Conservation (phyloP, 2,329 filamentous ascomycete species). For the Lanzia echinophila region DNA sequence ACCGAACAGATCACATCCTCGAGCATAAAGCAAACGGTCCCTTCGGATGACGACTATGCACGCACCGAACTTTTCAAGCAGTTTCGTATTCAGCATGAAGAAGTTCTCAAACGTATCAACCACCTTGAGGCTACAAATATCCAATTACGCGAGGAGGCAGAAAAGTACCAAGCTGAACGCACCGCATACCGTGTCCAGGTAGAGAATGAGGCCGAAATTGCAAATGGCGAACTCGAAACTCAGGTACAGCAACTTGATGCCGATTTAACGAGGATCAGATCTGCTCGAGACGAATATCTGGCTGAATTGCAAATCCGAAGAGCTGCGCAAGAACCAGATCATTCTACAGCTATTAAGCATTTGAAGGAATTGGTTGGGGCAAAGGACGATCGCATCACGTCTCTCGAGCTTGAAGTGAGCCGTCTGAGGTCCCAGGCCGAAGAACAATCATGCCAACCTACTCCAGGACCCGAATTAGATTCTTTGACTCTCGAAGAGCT, state of each 20-base stretch:
- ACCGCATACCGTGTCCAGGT: constrained; percentile 74
- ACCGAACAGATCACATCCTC: constrained; percentile 74
- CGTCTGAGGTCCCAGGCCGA: constrained; percentile 55
- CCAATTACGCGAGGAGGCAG: constrained; percentile 74
- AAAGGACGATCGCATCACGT: constrained; percentile 71
- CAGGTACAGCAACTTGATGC: constrained; percentile 75
- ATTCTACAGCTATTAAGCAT: constrained; percentile 56
- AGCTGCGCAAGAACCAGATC: constrained; percentile 69
- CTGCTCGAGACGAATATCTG: constrained; percentile 75
- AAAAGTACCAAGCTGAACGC: constrained; percentile 78
- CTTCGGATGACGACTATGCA: constrained; percentile 89
- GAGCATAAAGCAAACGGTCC: constrained; percentile 58
- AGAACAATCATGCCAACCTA: constrained; percentile 36
- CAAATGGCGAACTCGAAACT: constrained; percentile 71
- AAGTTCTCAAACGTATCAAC: constrained; percentile 87
- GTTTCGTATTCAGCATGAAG: constrained; percentile 83
- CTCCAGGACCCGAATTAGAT: constrained; percentile 43
- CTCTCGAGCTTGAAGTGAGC: constrained; percentile 76
- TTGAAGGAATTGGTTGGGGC: constrained; percentile 74
- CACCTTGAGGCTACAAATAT: constrained; percentile 84
- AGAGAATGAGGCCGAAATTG: constrained; percentile 69
- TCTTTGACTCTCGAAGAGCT: constrained; percentile 63
- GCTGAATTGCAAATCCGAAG: constrained; percentile 78
- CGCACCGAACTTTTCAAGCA: constrained; percentile 91
- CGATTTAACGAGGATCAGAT: constrained; percentile 79